Evolutionary conservation across 805 yeast species (phyloP).

Genomic region (Pichia insulana): DNA sequence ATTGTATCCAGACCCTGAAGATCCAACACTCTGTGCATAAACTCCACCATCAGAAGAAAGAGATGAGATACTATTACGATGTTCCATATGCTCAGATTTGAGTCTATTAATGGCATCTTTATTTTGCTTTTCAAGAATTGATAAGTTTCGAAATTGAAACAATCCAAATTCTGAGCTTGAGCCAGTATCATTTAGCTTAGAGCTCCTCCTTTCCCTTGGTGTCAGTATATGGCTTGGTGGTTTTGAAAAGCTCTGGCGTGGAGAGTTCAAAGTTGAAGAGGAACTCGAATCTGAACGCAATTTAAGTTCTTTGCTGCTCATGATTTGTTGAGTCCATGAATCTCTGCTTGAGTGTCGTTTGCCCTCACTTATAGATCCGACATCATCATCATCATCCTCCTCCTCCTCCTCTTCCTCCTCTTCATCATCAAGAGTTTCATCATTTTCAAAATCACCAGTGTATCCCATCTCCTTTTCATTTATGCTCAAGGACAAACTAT

Average conservation of each 20-base stretch:
- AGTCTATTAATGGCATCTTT: slow-evolving; percentile 84
- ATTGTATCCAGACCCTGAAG: slow-evolving; percentile 13
- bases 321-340: not conserved
- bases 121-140: slow-evolving; percentile 87
- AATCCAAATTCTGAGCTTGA: slow-evolving; percentile 76
- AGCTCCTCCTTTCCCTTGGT: slow-evolving; percentile 62
- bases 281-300: slow-evolving; percentile 17
- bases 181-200: slow-evolving; percentile 57
- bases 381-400: slow-evolving; percentile 3
- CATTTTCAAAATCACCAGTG: slow-evolving; percentile 20
- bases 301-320: not conserved
- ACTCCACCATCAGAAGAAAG: slow-evolving; percentile 36
- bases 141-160: slow-evolving; percentile 79
- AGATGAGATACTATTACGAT: slow-evolving; percentile 30
- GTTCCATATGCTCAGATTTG: slow-evolving; percentile 72
- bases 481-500: not conserved
- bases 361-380: not conserved
- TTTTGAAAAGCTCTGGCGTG: slow-evolving; percentile 22
- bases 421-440: slow-evolving; percentile 21
- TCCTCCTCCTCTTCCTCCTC: slow-evolving; percentile 19
- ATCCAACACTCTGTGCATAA: slow-evolving; percentile 13
- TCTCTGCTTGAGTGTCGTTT: not conserved
- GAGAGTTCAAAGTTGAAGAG: slow-evolving; percentile 23
- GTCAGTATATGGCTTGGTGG: slow-evolving; percentile 27
- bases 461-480: slow-evolving; percentile 4